A percentile compares a stretch with the other conserved stretches of the same genome.
phyloP scores from a whole-genome alignment of 2,329 filamentous ascomycete genomes.

The Trichoderma atrobrunneum region DNA sequence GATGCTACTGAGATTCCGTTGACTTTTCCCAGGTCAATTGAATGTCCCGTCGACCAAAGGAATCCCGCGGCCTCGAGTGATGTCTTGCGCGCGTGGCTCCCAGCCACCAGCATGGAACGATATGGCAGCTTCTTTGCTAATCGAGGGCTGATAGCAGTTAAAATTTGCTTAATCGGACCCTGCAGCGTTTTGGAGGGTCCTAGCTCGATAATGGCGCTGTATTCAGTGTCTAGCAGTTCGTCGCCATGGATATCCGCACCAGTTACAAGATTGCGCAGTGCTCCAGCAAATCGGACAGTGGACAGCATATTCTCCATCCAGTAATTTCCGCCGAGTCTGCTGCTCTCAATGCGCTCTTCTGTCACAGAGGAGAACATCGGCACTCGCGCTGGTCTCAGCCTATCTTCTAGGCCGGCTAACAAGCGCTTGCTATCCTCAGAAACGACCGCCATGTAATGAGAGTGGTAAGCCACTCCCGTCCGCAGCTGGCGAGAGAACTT shows the following conservation, averaged over 20 bases:
- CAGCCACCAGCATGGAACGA: background rate
- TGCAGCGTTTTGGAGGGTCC: background rate
- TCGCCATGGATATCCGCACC: background rate
- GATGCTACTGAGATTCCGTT: background rate
- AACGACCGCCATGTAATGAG: background rate
- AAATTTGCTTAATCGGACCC: background rate
- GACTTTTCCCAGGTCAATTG: background rate
- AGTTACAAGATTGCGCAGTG: background rate
- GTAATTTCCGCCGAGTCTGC: background rate
- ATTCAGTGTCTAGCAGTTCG: background rate
- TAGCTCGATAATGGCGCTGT: background rate
- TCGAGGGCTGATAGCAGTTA: background rate
- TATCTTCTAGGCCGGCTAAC: background rate
- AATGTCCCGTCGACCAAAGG: background rate
- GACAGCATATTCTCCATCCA: background rate
- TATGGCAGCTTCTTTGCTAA: background rate
- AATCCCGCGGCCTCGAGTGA: background rate
- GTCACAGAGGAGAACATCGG: background rate
- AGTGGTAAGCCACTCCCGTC: background rate
- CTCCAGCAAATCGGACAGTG: background rate
- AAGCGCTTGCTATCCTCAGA: background rate
- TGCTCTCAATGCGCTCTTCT: background rate
- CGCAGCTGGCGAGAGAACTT: background rate
- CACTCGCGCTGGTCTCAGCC: background rate
- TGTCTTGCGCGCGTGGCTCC: background rate